phyloP scores from a whole-genome alignment of 805 yeast genomes.

The Barnettozyma siamensis region DNA sequence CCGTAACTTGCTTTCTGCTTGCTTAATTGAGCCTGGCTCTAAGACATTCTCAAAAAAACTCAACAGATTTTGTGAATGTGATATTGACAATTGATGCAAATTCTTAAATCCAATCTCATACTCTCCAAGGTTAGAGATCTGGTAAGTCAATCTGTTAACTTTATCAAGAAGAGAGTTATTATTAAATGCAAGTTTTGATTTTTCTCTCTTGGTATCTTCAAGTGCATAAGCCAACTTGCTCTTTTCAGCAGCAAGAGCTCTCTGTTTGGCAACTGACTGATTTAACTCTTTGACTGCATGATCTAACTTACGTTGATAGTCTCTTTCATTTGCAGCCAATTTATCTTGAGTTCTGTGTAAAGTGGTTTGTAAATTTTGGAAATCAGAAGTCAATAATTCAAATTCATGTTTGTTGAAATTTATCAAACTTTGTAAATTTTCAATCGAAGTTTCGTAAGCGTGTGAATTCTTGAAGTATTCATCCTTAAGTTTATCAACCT shows the following conservation, averaged over 20 bases:
- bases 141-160: slow-evolving; percentile 25
- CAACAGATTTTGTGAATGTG: slow-evolving; percentile 45
- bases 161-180: slow-evolving; percentile 36
- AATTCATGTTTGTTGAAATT: slow-evolving; percentile 13
- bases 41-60: slow-evolving; percentile 46
- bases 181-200: slow-evolving; percentile 30
- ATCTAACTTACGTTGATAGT: slow-evolving; percentile 25
- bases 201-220: slow-evolving; percentile 35
- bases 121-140: slow-evolving; percentile 21
- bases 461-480: slow-evolving; percentile 9
- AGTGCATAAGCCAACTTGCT: slow-evolving; percentile 35
- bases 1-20: slow-evolving; percentile 48
- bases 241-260: slow-evolving; percentile 39
- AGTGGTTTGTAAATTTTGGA: slow-evolving; percentile 20
- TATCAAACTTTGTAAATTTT: slow-evolving; percentile 10
- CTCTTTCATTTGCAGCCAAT: slow-evolving; percentile 28
- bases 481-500: slow-evolving; percentile 13
- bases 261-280: slow-evolving; percentile 37
- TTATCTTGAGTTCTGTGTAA: slow-evolving; percentile 19
- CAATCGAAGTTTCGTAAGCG: slow-evolving; percentile 11
- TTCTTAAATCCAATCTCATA: slow-evolving; percentile 39
- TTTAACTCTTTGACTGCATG: slow-evolving; percentile 35
- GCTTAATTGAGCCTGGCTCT: slow-evolving; percentile 53
- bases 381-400: slow-evolving; percentile 22
- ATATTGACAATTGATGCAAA: slow-evolving; percentile 35